Evolutionary conservation across 495 filamentous ascomycete species (phyloP), one percentile per base, ranked within the genome.

Genomic region (Podospora comata): DNA sequence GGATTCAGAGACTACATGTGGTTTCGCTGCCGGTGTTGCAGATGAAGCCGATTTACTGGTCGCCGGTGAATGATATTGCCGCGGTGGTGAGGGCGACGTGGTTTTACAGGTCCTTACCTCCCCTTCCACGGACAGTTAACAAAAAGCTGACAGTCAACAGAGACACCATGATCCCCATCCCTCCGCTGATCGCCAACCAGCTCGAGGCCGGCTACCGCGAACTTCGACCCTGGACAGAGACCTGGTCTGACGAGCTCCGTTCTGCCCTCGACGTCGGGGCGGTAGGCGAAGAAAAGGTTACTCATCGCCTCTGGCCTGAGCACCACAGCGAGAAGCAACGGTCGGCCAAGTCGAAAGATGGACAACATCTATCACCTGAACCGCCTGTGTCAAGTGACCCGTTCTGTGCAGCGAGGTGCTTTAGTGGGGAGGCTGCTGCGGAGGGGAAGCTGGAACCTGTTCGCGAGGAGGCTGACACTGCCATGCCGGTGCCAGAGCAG

Each of bases 21-120:
- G 85, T 88, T 4, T 77, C 84, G 32, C 74, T 89, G n/a, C 84
- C 83, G 16, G 76, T 79, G 6, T 77, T 89, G 13, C 79, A 91
- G 79, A 97, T 99, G 93, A 90, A 94, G 76, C 95, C 95, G 0
- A 97, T 98, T 55, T 99, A 99, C 73, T 99, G 95, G 95, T 93
- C 89, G 44, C 94, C 95, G n/a, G 85, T 97, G 23, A 91, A 96
- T 70, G 95, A 99, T 74, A 85, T 97, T 18, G 89, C 92, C 9
- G 82, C 84, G 11, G 94, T 97, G 7, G 80, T 91, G 73, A 86
- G 95, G 55, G 93, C 91, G 1, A 98, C 95, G 0, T 99, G 95
- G 95, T 98, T 99, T 74, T 98, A 97, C 77, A 72, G 72, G 74
- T 76, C 4, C 18, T 58, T 26, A 20, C 55, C 3, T 18, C 18